A percentile compares a stretch with the other conserved stretches of the same genome.
These are phyloP conservation scores for Trichaptum fuscoviolaceum DNA, from an alignment of 768 basidiomycete genomes.

Conservation along the genomic window DNA sequence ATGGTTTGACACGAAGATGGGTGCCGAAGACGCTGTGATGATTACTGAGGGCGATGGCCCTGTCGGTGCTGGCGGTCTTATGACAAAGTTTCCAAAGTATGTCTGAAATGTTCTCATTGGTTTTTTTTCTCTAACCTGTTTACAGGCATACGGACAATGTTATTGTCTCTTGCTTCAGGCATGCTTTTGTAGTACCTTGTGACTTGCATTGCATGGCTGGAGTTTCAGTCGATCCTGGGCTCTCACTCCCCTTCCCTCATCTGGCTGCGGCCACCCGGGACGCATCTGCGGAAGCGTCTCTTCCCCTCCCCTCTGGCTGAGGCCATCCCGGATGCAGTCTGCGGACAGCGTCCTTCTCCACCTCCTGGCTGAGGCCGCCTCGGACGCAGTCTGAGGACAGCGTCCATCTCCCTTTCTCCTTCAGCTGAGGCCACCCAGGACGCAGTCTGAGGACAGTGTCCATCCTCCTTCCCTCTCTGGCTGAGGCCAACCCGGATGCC, in stretches of 20 bases:
- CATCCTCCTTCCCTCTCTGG: too few species aligned
- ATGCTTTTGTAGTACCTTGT: conserved; percentile 75
- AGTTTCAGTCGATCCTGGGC: conserved; percentile 72
- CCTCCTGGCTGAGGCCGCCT: too few species aligned
- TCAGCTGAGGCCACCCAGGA: too few species aligned
- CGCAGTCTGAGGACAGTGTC: too few species aligned
- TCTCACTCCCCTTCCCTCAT: conserved; percentile 88
- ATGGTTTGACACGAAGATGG: conserved; percentile 90
- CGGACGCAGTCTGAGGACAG: too few species aligned
- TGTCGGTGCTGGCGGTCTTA: conserved; percentile 82
- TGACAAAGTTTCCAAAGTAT: conserved; percentile 88
- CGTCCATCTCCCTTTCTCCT: too few species aligned
- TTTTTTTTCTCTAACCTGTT: conserved; percentile 8
- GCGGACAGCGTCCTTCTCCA: too few species aligned
- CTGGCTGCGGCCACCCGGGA: too few species aligned
- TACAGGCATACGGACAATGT: conserved; percentile 92
- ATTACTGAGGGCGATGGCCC: conserved; percentile 38
- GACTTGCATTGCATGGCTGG: conserved; percentile 71
- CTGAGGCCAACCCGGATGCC: too few species aligned
- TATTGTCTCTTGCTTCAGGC: conserved; percentile 70
- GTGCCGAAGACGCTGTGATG: conserved; percentile 41
- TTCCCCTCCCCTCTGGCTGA: too few species aligned
- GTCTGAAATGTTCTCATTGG: conserved; percentile 5
- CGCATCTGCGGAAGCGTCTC: too few species aligned
- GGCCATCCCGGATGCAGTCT: too few species aligned